phyloP scores from a whole-genome alignment of 2,329 filamentous ascomycete species.

The Fonsecaea pedrosoi region DNA sequence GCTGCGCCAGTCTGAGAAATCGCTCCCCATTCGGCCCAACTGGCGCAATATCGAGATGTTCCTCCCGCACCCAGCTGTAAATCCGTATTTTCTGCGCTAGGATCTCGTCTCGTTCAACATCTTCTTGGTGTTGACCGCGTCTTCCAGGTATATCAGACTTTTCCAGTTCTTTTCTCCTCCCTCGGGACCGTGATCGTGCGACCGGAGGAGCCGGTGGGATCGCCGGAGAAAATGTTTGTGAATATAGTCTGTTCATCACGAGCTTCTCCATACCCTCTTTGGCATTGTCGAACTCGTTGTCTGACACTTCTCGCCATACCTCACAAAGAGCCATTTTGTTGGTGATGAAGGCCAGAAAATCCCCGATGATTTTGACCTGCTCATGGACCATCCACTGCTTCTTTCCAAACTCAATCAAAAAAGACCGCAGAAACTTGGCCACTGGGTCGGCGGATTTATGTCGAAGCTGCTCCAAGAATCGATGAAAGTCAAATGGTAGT shows the following conservation, averaged over 20 bases:
- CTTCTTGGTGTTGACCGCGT: conserved; percentile 94
- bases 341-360: conserved; percentile 94
- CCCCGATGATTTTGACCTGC: conserved; percentile 97
- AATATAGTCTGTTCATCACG: conserved; percentile 97
- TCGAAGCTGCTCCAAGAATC: conserved; percentile 92
- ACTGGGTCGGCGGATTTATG: conserved; percentile 98
- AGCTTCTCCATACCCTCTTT: conserved; percentile 99
- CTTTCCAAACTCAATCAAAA: conserved; percentile 92
- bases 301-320: conserved; percentile 93
- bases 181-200: conserved; percentile 63
- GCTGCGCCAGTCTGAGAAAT: conserved; percentile 86
- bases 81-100: conserved; percentile 95
- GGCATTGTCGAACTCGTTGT: conserved; percentile 97
- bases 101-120: conserved; percentile 96
- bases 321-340: conserved; percentile 99
- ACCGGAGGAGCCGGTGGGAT: conserved; percentile 81
- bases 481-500: conserved; percentile 94
- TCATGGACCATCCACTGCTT: conserved; percentile 99
- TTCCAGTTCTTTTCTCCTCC: conserved; percentile 72
- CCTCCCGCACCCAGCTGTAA: conserved; percentile 91
- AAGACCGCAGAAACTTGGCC: conserved; percentile 92
- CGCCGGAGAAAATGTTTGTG: conserved; percentile 93
- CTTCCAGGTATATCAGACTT: conserved; percentile 78
- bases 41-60: conserved; percentile 89
- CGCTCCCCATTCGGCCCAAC: conserved; percentile 84